These are phyloP conservation scores for Xylaria grammica DNA, from an alignment of 495 filamentous ascomycete genomes.

Conservation along the genomic window DNA sequence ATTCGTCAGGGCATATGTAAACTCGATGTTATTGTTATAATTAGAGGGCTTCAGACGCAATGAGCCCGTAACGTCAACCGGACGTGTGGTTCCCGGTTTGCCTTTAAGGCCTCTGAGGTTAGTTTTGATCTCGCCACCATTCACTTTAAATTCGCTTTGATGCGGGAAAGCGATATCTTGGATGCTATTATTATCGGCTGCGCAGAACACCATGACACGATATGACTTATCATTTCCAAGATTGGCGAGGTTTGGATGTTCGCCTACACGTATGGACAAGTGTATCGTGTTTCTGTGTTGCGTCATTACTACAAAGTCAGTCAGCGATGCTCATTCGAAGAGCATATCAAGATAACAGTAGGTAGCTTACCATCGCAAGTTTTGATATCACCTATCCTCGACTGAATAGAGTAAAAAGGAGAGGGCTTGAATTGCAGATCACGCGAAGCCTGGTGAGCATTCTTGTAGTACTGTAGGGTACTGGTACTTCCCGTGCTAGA, in stretches of 20 bases:
- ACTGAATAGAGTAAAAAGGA: slow-evolving; percentile 73
- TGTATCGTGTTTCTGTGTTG: slow-evolving; percentile 63
- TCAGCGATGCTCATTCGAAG: not conserved
- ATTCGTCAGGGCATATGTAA: slow-evolving; percentile 90
- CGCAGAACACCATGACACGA: slow-evolving; percentile 83
- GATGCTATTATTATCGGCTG: slow-evolving; percentile 58
- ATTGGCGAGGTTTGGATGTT: slow-evolving; percentile 51
- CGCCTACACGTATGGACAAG: slow-evolving; percentile 56
- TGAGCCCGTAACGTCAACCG: slow-evolving; percentile 83
- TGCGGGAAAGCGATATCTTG: slow-evolving; percentile 88
- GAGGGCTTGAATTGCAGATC: slow-evolving; percentile 70
- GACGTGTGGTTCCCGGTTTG: slow-evolving; percentile 89
- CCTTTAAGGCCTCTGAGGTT: slow-evolving; percentile 94
- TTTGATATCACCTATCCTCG: slow-evolving; percentile 63
- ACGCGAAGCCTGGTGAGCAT: slow-evolving; percentile 33
- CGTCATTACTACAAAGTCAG: slow-evolving; percentile 54
- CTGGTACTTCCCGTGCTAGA: slow-evolving; percentile 18
- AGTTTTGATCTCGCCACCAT: slow-evolving; percentile 81
- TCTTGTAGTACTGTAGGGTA: slow-evolving; percentile 11
- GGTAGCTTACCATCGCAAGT: slow-evolving; percentile 68
- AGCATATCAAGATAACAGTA: slow-evolving; percentile 12
- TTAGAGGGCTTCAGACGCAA: slow-evolving; percentile 67
- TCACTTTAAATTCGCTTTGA: slow-evolving; percentile 90
- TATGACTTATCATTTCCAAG: slow-evolving; percentile 59
- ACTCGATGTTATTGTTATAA: slow-evolving; percentile 75